Base-by-base conservation (phyloP, 2,329 filamentous ascomycete genomes). In the Colletotrichum navitas region DNA sequence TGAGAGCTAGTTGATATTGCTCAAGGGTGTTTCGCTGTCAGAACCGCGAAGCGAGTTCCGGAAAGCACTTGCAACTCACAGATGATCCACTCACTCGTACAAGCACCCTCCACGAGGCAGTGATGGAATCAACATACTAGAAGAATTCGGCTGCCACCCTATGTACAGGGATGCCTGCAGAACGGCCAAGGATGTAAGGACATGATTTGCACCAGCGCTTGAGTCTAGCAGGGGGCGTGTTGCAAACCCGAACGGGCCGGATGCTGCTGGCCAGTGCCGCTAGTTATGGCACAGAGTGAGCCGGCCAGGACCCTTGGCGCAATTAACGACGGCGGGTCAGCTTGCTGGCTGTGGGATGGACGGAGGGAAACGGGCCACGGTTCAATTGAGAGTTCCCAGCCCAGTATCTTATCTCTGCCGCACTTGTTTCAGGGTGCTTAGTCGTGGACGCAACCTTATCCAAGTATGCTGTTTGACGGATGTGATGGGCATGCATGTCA, bases 401-500 rank as follows among this genome's bases (percentile, higher is more conserved):
- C 45, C 45, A 63, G 43, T 52, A 68, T 71, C 59, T 68, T 71
- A 63, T 68, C 65, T 68, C 24, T 55, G 59, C 36, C 24, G 34
- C 45, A 47, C 34, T 16, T 16, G 18, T 34, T 16, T 16, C 2
- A 24, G 10, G 43, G 21, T 41, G 60, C 34, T 45, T 61, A 16
- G 43, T 18, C 12, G 29, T 32, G 18, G 26, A 32, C 21, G 58
- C 26, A 47, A 16, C 49, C 24, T 58, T 34, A 45, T 56, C 24
- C 34, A n/a, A 52, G 10, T 24, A 29, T 43, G 14, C 21, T 32
- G 55, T 47, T 39, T 6, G 45, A 18, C 2, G 36, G 43, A 59
- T 41, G 52, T n/a, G 45, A 39, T 24, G 43, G 43, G 24, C 34
- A 63, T 68, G 68, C 65, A 68, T 71, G 65, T 71, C 59, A 68